Base-by-base conservation (phyloP, 768 basidiomycete genomes). In the Astraeus odoratus region DNA sequence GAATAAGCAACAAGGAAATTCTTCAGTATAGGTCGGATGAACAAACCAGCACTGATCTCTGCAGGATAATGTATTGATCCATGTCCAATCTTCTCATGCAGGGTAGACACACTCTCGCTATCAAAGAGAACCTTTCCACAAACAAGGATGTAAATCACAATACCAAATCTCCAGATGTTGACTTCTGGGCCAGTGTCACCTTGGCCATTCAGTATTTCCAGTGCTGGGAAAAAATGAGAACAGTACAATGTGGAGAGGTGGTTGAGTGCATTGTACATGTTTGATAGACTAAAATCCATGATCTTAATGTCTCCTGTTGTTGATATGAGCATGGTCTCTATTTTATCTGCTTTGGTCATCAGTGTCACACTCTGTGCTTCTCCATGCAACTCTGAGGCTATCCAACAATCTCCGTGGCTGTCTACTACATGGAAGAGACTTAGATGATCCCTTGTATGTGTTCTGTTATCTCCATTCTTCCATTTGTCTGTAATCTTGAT, bases 81-180 rank as follows among this genome's bases (percentile, higher is more conserved):
- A 4, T 93, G 81, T 65, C 98, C 98, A 67, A 99, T 99, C 70
- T 98, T 99, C 19, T 95, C 96, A 62, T 98, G 96, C 43, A 99
- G 70, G 0, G 96, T 95, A 2, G 96, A 95, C 96, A 98, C 98
- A 61, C 86, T 93, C 66, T 98, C 92, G 62, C 98, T 96, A 57
- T 99, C 96, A 60, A 99, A 98, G 0, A 96, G 95, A 3, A 99
- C 96, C 67, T 96, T 97, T 39, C 96, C 96, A 59, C 95, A 99
- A 0, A 99, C 94, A 42, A 99, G 76, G 16, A 96, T 92, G 57
- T 98, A 98, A 19, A 99, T 77, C 5, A 99, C 96, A 52, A 99
- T 94, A 8, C 96, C 95, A 53, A 99, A 98, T 59, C 90, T 93
- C 96, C 96, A 99, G 4, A 99, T 84, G 57, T 98, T 96, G 47